phyloP scores from a whole-genome alignment of 176 grass and related monocot genomes.

The Phyllostachys edulis region DNA sequence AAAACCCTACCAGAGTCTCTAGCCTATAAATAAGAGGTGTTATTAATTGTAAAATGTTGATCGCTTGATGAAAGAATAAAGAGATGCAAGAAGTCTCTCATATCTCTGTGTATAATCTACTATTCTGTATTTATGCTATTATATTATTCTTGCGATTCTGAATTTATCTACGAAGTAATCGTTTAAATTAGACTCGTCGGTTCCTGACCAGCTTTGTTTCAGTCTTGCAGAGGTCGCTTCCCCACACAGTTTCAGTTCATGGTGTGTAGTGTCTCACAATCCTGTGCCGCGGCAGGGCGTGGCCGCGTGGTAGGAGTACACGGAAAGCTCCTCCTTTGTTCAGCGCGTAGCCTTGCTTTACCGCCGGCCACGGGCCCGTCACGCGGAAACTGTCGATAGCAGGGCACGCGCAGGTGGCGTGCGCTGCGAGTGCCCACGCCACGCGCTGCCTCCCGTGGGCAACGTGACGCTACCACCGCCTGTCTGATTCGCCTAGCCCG shows the following conservation, averaged over 20 bases:
- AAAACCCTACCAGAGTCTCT: too few species aligned
- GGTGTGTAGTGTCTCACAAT: background rate
- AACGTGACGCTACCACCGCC: conserved; percentile 38
- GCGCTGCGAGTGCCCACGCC: background rate
- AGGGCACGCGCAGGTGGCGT: conserved; percentile 1
- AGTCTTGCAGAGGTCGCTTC: background rate
- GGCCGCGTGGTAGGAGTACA: background rate
- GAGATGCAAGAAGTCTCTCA: too few species aligned
- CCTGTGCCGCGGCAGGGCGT: background rate
- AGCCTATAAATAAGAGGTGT: too few species aligned
- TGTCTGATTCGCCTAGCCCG: background rate
- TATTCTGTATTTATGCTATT: too few species aligned
- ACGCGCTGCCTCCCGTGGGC: conserved; percentile 15
- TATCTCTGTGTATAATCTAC: too few species aligned
- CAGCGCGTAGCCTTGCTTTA: background rate
- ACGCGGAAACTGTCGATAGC: conserved; percentile 30
- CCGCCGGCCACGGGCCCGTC: conserved; percentile 28
- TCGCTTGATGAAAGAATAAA: too few species aligned
- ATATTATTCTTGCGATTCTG: too few species aligned
- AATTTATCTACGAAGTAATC: too few species aligned
- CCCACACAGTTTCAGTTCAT: background rate
- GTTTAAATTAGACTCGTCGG: too few species aligned
- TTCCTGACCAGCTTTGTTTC: too few species aligned
- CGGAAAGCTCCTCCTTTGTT: background rate
- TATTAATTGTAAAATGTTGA: too few species aligned